These are phyloP conservation scores for Solanum hybrid DNA, from an alignment of 305 asterid genomes.

Conservation along the genomic window DNA sequence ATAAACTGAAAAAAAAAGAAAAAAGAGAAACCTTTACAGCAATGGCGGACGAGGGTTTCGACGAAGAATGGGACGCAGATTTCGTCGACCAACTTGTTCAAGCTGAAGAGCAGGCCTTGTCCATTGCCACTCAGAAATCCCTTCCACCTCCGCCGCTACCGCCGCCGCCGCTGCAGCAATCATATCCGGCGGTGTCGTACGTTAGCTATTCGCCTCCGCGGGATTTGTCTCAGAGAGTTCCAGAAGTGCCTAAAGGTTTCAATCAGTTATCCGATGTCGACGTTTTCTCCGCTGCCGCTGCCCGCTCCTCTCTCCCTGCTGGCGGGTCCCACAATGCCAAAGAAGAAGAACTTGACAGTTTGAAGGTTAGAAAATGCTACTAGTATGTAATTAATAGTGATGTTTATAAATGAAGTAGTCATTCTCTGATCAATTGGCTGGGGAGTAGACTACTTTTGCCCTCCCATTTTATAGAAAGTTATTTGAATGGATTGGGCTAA, in stretches of 20 bases:
- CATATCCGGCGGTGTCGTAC: conserved; percentile 18
- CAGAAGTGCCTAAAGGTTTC: not conserved
- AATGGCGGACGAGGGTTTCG: conserved; percentile 64
- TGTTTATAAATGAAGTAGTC: not conserved
- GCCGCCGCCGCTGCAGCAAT: conserved; percentile 1
- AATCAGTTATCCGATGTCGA: conserved; percentile 1
- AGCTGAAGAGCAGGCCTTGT: conserved; percentile 38
- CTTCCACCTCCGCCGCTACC: conserved; percentile 5
- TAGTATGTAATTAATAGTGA: not conserved
- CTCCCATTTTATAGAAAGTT: not conserved
- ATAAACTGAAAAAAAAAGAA: not conserved
- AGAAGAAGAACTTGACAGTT: conserved; percentile 35
- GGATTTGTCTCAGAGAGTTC: conserved; percentile 59
- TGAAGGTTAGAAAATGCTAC: conserved; percentile 37
- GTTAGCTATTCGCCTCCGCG: conserved; percentile 69
- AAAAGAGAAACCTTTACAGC: not conserved
- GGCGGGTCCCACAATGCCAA: conserved; percentile 17
- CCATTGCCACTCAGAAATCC: conserved; percentile 21
- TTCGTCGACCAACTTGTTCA: conserved; percentile 35
- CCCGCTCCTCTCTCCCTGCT: not conserved
- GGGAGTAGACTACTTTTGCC: not conserved
- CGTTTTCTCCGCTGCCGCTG: conserved; percentile 13
- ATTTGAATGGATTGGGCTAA: not conserved
- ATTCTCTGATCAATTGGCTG: not conserved
- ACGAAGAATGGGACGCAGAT: conserved; percentile 59